phyloP scores from a whole-genome alignment of 2,329 filamentous ascomycete genomes.

The Calonectria crousiana region DNA sequence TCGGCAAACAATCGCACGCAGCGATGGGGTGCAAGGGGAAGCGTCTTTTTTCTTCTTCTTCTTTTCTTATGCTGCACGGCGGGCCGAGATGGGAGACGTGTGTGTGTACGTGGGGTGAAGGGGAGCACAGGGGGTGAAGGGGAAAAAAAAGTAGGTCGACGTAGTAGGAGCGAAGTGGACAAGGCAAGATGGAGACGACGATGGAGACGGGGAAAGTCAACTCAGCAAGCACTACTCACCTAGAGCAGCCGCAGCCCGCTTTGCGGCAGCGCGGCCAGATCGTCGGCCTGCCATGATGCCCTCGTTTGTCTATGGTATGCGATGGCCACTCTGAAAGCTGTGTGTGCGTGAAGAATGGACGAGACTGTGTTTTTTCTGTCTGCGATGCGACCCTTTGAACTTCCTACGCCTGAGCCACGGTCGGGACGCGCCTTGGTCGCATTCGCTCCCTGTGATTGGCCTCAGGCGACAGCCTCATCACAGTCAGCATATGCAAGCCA shows the following conservation, averaged over 20 bases:
- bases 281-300: conserved; percentile 56
- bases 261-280: conserved; percentile 66
- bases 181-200: conserved; percentile 18
- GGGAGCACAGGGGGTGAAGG: neutral
- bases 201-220: conserved; percentile 20
- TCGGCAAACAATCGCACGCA: conserved; percentile 20
- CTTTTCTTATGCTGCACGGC: neutral
- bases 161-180: conserved; percentile 16
- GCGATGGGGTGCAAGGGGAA: neutral
- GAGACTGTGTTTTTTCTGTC: conserved; percentile 25
- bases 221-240: conserved; percentile 53
- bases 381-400: conserved; percentile 20
- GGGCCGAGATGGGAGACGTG: neutral
- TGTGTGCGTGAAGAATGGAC: conserved; percentile 14
- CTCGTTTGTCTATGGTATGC: conserved; percentile 20
- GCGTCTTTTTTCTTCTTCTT: neutral
- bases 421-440: conserved; percentile 42
- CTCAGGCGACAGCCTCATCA: neutral
- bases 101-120: neutral
- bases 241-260: conserved; percentile 65
- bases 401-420: conserved; percentile 36
- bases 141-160: neutral
- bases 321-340: conserved; percentile 28
- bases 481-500: neutral
- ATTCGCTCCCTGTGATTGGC: conserved; percentile 43